Evolutionary conservation across 257 asterid species (phyloP), one percentile per base, ranked within the genome.

Genomic region (Penstemon eatonii): DNA sequence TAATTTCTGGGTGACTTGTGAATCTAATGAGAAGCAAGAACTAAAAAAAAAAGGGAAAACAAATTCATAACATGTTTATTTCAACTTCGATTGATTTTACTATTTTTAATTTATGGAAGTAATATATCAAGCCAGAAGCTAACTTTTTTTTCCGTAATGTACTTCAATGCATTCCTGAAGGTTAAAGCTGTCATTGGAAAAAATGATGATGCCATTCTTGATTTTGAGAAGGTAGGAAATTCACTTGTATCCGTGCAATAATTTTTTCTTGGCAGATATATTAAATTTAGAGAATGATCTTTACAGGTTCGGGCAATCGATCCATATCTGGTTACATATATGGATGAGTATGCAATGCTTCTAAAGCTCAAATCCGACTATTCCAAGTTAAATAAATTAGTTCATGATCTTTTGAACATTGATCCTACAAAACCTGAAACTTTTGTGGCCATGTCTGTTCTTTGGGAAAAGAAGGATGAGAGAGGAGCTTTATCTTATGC

Each of bases 311-410:
- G 95, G 64, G 87, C 85, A 36, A 82, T 89, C 66, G 96, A 90
- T 87, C 96, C 99, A 59, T 85, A 80, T 66, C 80, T 84, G 59
- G 62, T 89, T 64, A 89, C 99, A 33, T 87, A 91, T 58, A 94
- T 94, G 99, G 99, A 94, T 75, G 99, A 94, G 89, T 94, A 94
- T 79, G 96, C 99, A n/a, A 84, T 94, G 95, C 96, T 94, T 73
- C 89, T 94, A 69, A 94, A 94, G 89, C 79, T 82, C 71, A 89
- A 89, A 65, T 78, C 94, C 60, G 99, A 94, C 54, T 43, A 62
- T 73, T 79, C 89, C 69, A 94, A 87, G 87, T 80, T 94, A 66
- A 87, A 84, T 76, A 94, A 87, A 70, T 80, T 94, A 80, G 90
- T 91, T 60, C 95, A 89, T 75, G 99, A 94, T 78, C 79, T 94